These are phyloP conservation scores for Solanum hybrid DNA, from an alignment of 305 asterid genomes.

Conservation along the genomic window DNA sequence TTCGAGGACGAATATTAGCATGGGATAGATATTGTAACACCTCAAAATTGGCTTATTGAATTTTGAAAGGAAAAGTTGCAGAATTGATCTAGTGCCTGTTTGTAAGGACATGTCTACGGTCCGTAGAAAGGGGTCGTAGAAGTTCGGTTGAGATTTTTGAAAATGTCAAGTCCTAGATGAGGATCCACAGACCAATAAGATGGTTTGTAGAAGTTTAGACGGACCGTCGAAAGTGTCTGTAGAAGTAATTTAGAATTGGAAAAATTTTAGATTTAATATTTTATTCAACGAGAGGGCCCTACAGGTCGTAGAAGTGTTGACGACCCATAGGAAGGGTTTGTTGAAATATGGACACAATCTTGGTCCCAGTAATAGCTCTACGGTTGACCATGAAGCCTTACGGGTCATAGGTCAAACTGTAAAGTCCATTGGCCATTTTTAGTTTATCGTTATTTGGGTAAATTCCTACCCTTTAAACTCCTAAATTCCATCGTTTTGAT, in stretches of 20 bases:
- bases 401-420: background rate
- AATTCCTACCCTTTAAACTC: background rate
- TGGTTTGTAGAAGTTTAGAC: background rate
- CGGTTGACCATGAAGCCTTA: background rate
- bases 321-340: background rate
- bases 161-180: background rate
- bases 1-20: background rate
- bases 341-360: background rate
- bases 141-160: background rate
- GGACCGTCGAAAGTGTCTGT: background rate
- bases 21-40: background rate
- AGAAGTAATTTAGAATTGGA: background rate
- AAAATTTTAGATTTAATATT: no score
- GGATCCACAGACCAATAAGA: background rate
- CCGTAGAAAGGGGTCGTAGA: background rate
- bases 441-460: background rate
- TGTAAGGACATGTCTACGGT: background rate
- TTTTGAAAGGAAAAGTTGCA: background rate
- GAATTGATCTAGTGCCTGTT: background rate
- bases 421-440: background rate
- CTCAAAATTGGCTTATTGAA: background rate
- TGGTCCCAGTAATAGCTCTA: background rate
- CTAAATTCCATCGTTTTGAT: no score
- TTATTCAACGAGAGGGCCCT: background rate
- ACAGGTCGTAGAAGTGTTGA: background rate